Evolutionary conservation across 2,329 filamentous ascomycete genomes (phyloP), one percentile per base, ranked within the genome.

Genomic region (Alternaria solani): DNA sequence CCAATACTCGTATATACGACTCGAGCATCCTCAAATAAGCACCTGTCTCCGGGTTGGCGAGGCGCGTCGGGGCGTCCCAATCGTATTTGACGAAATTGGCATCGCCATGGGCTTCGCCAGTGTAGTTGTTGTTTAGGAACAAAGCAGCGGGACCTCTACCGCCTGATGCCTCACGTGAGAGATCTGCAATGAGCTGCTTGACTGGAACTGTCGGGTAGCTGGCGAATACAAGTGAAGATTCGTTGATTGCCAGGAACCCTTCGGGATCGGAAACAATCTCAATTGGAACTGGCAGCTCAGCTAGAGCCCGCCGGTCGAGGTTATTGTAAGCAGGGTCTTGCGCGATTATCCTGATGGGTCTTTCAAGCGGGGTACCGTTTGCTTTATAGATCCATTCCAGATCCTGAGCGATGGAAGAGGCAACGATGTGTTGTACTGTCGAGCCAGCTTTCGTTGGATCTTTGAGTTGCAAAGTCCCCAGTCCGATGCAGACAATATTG

Each of bases 291-390:
- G 36, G 8, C n/a, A 57, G 39, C 12, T 14, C 18, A 38, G 12
- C 46, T 36, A 28, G 51, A 2, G 2, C 28, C 18, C 4, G 18
- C 25, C 7, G 41, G 34, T 30, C 25, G 20, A 11, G 38, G 20
- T 16, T 12, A 7, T 32, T 26, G 48, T 58, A 53, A 20, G 36
- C 20, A 8, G 48, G 55, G 14, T 53, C 48, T 47, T 58, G 48
- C 2, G 41, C 47, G 7, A 43, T 11, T 11, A 48, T 58, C 1
- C 2, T 16, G 23, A 58, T 58, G n/a, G n/a, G 25, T 11, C 28
- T 23, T 18, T 36, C 12, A 12, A 12, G 11, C 6, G 6, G 46
- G 11, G 4, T 5, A 5, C 28, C 28, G 9, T 30, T 11, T 11
- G 28, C 28, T 30, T 30, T 7, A 11, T 30, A 30, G 11, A 30